Percentiles rank a stretch among this genome's conserved stretches.
phyloP scores from a whole-genome alignment of 305 asterid genomes.

The Solanum hybrid region DNA sequence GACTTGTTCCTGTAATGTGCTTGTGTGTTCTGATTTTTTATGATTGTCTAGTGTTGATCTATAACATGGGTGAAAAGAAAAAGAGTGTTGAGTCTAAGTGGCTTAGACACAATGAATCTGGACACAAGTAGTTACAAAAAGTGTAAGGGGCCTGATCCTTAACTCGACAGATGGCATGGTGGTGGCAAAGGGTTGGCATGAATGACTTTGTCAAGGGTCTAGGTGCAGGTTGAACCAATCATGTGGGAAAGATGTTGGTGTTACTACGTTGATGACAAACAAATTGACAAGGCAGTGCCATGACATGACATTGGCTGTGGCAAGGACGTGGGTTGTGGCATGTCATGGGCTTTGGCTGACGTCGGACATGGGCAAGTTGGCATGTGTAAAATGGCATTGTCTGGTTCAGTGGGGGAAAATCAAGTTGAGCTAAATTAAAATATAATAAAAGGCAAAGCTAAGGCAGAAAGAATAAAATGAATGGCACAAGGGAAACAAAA shows the following conservation, averaged over 20 bases:
- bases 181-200: not conserved
- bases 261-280: not conserved
- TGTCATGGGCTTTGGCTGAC: not conserved
- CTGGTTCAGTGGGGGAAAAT: not conserved
- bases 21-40: not conserved
- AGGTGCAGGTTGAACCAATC: not conserved
- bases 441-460: not conserved
- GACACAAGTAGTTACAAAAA: not conserved
- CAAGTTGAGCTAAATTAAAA: not conserved
- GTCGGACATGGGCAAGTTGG: not conserved
- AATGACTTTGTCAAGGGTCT: not conserved
- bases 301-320: not conserved
- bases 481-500: not conserved
- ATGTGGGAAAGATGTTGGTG: not conserved
- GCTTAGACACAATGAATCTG: not conserved
- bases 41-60: not conserved
- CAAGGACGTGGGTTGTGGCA: not conserved
- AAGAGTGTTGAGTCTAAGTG: not conserved
- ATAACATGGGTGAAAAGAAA: not conserved
- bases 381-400: not conserved
- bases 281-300: not conserved
- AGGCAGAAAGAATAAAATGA: not conserved
- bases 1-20: not conserved
- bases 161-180: not conserved
- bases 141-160: not conserved